Percentiles rank a stretch among this genome's conserved stretches.
phyloP scores from a whole-genome alignment of 768 basidiomycete species.

The Auricularia sp. region DNA sequence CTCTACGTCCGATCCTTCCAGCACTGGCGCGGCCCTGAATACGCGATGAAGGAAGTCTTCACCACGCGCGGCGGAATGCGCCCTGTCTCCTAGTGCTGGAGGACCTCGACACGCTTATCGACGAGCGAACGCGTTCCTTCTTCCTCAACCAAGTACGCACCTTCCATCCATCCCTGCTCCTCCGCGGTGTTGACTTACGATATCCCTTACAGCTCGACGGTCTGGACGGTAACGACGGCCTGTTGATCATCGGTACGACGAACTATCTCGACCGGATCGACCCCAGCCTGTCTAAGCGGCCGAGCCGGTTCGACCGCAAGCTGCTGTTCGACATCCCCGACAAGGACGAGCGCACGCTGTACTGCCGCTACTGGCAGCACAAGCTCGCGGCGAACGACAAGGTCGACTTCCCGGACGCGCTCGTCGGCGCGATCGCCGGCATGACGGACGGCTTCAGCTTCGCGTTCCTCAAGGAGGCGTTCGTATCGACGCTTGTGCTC shows the following conservation, averaged over 20 bases:
- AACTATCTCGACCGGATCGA: constrained; percentile 80
- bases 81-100: constrained; percentile 59
- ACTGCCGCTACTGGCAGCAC: constrained; percentile 71
- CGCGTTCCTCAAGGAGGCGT: constrained; percentile 83
- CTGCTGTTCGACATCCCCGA: constrained; percentile 73
- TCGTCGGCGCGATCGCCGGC: constrained; percentile 50
- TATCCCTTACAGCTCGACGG: constrained; percentile 7
- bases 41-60: constrained; percentile 58
- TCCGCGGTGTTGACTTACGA: not conserved
- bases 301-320: constrained; percentile 80
- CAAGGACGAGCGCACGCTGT: constrained; percentile 50
- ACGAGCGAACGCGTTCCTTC: constrained; percentile 68
- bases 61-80: constrained; percentile 57
- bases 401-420: constrained; percentile 56
- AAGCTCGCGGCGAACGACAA: constrained; percentile 56
- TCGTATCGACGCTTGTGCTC: constrained; percentile 18
- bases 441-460: constrained; percentile 66
- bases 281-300: constrained; percentile 63
- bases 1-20: constrained; percentile 79
- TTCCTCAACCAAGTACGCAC: constrained; percentile 66
- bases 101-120: constrained; percentile 72
- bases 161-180: not conserved
- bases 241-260: constrained; percentile 70
- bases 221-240: constrained; percentile 18
- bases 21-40: constrained; percentile 53